phyloP scores from a whole-genome alignment of 805 yeast species.

The Schwanniomyces vanrijiae region DNA sequence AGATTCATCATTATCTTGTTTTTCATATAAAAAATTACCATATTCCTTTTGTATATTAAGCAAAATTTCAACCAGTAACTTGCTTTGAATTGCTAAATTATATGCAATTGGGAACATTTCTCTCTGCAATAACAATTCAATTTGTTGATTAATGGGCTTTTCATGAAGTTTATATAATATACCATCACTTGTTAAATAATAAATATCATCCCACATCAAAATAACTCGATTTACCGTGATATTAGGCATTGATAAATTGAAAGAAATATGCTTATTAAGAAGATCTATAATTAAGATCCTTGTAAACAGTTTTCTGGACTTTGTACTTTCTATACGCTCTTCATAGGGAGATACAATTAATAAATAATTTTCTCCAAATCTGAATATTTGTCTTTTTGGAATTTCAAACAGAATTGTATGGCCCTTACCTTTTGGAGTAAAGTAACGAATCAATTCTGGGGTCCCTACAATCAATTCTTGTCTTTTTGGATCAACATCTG shows the following conservation, averaged over 20 bases:
- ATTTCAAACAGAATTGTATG: conserved; percentile 57
- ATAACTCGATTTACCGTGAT: conserved; percentile 58
- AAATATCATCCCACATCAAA: conserved; percentile 54
- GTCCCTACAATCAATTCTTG: conserved; percentile 65
- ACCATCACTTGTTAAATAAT: conserved; percentile 73
- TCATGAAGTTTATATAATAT: conserved; percentile 67
- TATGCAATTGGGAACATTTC: conserved; percentile 74
- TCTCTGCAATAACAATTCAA: conserved; percentile 66
- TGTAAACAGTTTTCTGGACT: conserved; percentile 38
- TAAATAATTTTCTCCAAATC: conserved; percentile 52
- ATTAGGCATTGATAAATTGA: conserved; percentile 66
- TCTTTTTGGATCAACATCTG: conserved; percentile 39
- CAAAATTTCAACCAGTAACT: conserved; percentile 28
- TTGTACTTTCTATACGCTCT: conserved; percentile 10
- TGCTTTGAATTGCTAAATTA: conserved; percentile 51
- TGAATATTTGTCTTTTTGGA: conserved; percentile 51
- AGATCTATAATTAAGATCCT: conserved; percentile 69
- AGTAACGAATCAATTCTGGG: conserved; percentile 62
- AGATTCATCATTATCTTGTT: conserved; percentile 66
- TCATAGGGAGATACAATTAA: conserved; percentile 55
- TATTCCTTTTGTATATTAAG: conserved; percentile 41
- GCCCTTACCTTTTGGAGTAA: conserved; percentile 53
- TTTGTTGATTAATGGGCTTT: conserved; percentile 62
- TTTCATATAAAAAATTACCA: conserved; percentile 72
- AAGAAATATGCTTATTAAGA: conserved; percentile 66